A percentile compares a stretch with the other conserved stretches of the same genome.
phyloP scores from a whole-genome alignment of 2,329 filamentous ascomycete genomes.

The Penicillium sp. region DNA sequence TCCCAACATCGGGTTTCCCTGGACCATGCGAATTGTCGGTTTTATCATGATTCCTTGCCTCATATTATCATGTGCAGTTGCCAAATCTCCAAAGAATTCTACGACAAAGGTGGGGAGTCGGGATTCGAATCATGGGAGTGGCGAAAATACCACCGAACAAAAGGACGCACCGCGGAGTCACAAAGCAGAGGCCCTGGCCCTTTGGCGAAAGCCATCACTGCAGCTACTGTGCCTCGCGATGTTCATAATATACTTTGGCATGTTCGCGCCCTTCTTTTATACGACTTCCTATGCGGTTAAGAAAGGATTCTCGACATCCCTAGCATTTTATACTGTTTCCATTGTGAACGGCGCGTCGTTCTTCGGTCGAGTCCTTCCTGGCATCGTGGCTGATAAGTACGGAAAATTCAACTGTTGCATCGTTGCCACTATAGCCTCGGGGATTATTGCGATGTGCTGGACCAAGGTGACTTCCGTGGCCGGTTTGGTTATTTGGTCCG shows the following conservation, averaged over 20 bases:
- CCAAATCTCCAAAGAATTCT: conserved; percentile 5
- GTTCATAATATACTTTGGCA: conserved; percentile 38
- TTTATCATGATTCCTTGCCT: conserved; percentile 43
- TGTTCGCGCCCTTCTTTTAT: conserved; percentile 43
- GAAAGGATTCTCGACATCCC: conserved; percentile 27
- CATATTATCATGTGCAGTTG: conserved; percentile 26
- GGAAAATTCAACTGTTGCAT: conserved; percentile 34
- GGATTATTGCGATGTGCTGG: conserved; percentile 46
- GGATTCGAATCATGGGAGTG: background rate
- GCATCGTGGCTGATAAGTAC: conserved; percentile 37
- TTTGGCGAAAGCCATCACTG: conserved; percentile 22
- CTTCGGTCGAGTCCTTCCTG: conserved; percentile 37
- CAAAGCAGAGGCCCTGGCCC: conserved; percentile 3
- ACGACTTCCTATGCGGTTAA: conserved; percentile 30
- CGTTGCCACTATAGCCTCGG: conserved; percentile 31
- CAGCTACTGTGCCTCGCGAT: conserved; percentile 31
- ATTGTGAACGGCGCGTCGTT: conserved; percentile 40
- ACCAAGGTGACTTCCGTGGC: conserved; percentile 43
- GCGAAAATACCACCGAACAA: background rate
- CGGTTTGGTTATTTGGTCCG: conserved; percentile 45
- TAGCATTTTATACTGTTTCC: conserved; percentile 40
- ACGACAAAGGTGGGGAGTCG: background rate
- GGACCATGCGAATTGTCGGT: conserved; percentile 41
- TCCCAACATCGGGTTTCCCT: conserved; percentile 29
- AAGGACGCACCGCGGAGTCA: background rate